Evolutionary conservation across 2,329 filamentous ascomycete genomes (phyloP).

Genomic region (Juglanconis oblonga): DNA sequence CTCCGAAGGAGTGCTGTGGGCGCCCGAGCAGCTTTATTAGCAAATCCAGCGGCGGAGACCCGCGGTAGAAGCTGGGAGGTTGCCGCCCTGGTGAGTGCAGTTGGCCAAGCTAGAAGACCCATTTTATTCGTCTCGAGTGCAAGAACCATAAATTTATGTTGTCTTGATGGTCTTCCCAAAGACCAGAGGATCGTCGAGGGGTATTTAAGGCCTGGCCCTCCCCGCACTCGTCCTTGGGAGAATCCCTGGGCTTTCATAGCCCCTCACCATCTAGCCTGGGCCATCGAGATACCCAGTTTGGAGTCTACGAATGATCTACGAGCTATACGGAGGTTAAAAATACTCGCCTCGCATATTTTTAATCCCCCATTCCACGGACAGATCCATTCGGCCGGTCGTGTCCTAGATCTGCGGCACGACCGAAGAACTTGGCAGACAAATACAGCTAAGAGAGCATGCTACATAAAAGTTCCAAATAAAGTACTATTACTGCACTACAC

Average conservation of each 20-base stretch:
- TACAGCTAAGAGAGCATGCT: no score
- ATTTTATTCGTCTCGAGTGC: not conserved
- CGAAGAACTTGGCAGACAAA: no score
- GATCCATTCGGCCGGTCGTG: no score
- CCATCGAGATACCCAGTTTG: not conserved
- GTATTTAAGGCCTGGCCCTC: not conserved
- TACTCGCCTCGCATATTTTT: no score
- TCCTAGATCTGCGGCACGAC: no score
- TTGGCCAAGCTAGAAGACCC: not conserved
- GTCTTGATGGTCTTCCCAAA: not conserved
- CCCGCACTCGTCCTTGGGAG: not conserved
- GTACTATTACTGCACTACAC: no score
- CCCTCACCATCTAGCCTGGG: not conserved
- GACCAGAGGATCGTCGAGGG: no score
- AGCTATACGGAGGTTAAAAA: not conserved
- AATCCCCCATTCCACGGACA: no score
- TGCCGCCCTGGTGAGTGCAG: not conserved
- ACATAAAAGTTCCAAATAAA: no score
- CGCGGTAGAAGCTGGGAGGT: not conserved
- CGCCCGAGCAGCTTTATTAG: not conserved
- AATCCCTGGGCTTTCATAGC: not conserved
- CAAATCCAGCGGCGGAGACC: not conserved
- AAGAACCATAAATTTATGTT: not conserved
- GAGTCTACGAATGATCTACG: not conserved
- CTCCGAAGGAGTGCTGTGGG: not conserved